Evolutionary conservation across 2,329 filamentous ascomycete genomes (phyloP).

Genomic region (Xylaria sp.): DNA sequence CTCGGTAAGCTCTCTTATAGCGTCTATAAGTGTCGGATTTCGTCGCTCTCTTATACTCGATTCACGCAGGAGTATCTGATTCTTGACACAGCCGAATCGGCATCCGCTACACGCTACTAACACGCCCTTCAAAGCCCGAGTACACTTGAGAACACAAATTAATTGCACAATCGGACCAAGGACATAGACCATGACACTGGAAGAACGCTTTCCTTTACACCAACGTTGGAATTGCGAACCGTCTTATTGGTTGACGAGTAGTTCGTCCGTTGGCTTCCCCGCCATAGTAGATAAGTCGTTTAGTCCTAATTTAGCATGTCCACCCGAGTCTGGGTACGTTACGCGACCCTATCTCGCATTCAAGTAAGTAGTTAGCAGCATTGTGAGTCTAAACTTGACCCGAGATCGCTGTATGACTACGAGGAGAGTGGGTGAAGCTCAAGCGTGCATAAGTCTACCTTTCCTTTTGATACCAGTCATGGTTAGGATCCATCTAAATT

Average conservation of each 20-base stretch:
- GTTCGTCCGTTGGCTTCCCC: constrained; percentile 21
- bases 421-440: not conserved
- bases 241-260: constrained; percentile 22
- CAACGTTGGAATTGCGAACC: constrained; percentile 15
- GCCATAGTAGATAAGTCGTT: constrained; percentile 1
- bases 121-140: constrained; percentile 12
- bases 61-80: not conserved
- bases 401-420: constrained; percentile 31
- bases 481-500: too few species aligned
- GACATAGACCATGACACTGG: not conserved
- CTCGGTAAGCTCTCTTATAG: not conserved
- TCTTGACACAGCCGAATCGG: constrained; percentile 11
- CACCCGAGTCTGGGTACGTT: constrained; percentile 30
- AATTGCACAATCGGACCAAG: constrained; percentile 9
- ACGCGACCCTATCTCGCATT: not conserved
- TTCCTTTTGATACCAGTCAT: too few species aligned
- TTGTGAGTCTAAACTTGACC: constrained; percentile 24
- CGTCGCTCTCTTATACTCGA: constrained; percentile 14
- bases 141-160: constrained; percentile 3
- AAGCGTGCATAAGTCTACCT: not conserved
- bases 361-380: not conserved
- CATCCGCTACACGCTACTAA: constrained; percentile 7
- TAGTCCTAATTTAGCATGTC: constrained; percentile 43
- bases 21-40: constrained; percentile 6
- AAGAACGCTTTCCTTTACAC: not conserved